Conservation (phyloP, 2,329 filamentous ascomycete species). For the Fusarium longipes region DNA sequence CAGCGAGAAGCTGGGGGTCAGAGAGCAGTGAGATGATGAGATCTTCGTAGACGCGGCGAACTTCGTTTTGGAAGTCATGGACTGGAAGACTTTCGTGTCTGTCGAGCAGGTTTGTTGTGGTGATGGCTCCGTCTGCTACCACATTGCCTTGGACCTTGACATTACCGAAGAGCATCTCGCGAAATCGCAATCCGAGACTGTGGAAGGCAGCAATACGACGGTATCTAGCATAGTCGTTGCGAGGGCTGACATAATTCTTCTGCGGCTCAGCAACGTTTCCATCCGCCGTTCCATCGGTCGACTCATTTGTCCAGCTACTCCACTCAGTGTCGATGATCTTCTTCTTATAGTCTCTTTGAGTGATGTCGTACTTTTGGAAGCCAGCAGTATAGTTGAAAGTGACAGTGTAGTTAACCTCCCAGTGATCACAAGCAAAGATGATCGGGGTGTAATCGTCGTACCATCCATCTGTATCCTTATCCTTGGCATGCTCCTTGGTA, state of each 20-base stretch:
- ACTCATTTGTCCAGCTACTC: background rate
- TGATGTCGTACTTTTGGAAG: constrained; percentile 26
- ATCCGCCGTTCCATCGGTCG: constrained; percentile 30
- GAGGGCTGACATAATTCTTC: constrained; percentile 34
- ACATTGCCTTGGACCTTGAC: background rate
- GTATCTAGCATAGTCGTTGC: background rate
- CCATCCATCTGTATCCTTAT: constrained; percentile 5
- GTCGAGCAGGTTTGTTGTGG: constrained; percentile 27
- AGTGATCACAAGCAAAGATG: constrained; percentile 41
- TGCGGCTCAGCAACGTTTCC: constrained; percentile 20
- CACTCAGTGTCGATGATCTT: constrained; percentile 39
- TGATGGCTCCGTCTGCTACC: background rate
- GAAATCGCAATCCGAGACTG: constrained; percentile 19
- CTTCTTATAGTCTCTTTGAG: constrained; percentile 17
- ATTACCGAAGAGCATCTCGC: constrained; percentile 11
- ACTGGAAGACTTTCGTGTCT: constrained; percentile 21
- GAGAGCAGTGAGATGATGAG: constrained; percentile 36
- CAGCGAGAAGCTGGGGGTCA: constrained; percentile 33
- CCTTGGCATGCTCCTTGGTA: background rate
- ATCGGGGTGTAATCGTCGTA: constrained; percentile 23
- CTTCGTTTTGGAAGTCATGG: constrained; percentile 10
- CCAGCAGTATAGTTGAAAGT: constrained; percentile 30
- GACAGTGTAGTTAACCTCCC: constrained; percentile 38
- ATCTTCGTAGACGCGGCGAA: constrained; percentile 25
- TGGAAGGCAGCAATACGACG: constrained; percentile 35